These are phyloP conservation scores for Solanum ahanhuiri DNA, from an alignment of 257 asterid species.

Conservation along the genomic window DNA sequence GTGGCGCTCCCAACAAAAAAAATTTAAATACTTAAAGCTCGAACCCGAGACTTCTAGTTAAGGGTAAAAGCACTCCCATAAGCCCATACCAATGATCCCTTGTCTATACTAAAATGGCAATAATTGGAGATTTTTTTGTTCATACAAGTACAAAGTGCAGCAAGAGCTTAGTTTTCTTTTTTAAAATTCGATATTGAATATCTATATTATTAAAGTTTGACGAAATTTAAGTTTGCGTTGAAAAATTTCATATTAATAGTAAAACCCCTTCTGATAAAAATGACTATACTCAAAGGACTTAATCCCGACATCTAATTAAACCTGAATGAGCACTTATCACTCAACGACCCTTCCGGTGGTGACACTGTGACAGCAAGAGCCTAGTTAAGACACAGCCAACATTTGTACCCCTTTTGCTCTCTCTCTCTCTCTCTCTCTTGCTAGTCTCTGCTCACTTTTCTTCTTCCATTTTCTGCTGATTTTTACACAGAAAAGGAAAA, in stretches of 20 bases:
- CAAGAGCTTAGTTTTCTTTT: background rate
- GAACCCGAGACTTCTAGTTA: too few species aligned
- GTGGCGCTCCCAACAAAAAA: accelerated
- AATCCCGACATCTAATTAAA: too few species aligned
- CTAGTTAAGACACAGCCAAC: background rate
- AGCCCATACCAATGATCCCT: background rate
- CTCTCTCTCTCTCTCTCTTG: background rate
- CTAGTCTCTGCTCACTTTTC: background rate
- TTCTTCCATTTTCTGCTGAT: background rate
- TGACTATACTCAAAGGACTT: too few species aligned
- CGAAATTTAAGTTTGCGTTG: too few species aligned
- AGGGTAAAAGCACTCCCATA: accelerated
- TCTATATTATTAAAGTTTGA: too few species aligned
- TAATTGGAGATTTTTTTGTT: background rate
- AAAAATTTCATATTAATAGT: too few species aligned
- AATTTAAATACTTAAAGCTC: too few species aligned
- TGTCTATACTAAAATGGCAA: background rate
- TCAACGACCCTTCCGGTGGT: accelerated
- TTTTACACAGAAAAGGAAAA: too few species aligned
- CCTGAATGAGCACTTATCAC: too few species aligned
- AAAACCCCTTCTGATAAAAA: too few species aligned
- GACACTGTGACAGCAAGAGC: background rate
- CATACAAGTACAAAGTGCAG: background rate
- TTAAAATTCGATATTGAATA: too few species aligned
- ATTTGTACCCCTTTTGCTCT: background rate